Base-by-base conservation (phyloP, 768 basidiomycete genomes). In the Leccinum obscurum region DNA sequence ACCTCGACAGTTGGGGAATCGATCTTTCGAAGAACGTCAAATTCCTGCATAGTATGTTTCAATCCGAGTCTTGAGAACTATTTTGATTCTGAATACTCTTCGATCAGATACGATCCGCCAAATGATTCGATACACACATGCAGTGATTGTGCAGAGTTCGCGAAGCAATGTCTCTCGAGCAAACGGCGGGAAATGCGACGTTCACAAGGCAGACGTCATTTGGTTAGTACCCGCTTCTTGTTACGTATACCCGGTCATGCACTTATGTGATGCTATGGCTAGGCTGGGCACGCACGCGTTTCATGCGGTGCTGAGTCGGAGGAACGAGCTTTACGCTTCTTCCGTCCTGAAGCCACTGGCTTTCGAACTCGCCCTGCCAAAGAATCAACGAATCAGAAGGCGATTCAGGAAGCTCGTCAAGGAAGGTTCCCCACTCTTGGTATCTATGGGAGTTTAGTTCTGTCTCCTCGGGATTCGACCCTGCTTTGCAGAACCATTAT, bases 211-310 rank as follows among this genome's bases (percentile, higher is more conserved):
- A 4, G 74, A 81, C 30, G 81, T 89, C 20, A 64, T 80, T 35
- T 94, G 92, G 92, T 92, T 65, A 66, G 82, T 64, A 20, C 57
- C 48, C 11, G 10, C n/a, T 46, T 44, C 30, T n/a, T n/a, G 20
- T 11, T 11, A 48, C 20, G 35, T 34, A 30, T 52, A 6, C 20
- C 32, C 35, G 56, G 54, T 41, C 52, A 20, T 59, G 26, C 39
- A 48, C 53, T 68, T 34, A 61, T 44, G 46, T 11, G 20, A 58
- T 44, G 20, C 34, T 30, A 46, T 54, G 34, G 34, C 34, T 46
- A 95, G 93, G 92, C 81, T 95, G 24, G 91, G 92, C 46, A 81
- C 80, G 51, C 87, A 88, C 61, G 94, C 94, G 3, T 95, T 95
- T 72, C 80, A 85, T 67, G 75, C 81, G 10, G 80, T 93, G 54